Conservation (phyloP, 2,329 filamentous ascomycete genomes). For the Nigrograna mackinnonii region DNA sequence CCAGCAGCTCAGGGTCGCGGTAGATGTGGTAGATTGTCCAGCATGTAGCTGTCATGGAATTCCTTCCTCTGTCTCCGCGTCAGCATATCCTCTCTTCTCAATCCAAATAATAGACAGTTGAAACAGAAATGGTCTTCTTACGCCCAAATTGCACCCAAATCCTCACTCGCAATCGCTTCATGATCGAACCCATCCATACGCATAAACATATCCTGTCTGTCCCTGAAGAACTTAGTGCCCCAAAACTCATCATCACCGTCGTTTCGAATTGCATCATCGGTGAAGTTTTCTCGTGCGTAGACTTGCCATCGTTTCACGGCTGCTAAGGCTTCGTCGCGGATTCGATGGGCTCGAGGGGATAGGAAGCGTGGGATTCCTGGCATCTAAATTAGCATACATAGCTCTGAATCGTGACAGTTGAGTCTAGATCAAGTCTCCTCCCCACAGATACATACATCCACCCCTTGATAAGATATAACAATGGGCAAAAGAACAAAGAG, state of each 20-base stretch:
- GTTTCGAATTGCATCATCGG: background rate
- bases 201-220: too few species aligned
- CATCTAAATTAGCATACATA: background rate
- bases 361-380: slow-evolving; percentile 5
- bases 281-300: slow-evolving; percentile 2
- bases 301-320: slow-evolving; percentile 6
- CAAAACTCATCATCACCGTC: slow-evolving; percentile 11
- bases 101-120: background rate
- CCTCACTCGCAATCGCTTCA: slow-evolving; percentile 8
- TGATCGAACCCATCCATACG: slow-evolving; percentile 11
- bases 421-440: too few species aligned
- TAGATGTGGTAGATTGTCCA: slow-evolving; percentile 30
- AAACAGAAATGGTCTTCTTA: slow-evolving; percentile 8
- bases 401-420: background rate
- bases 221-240: slow-evolving; percentile 8
- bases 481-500: too few species aligned
- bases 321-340: slow-evolving; percentile 1
- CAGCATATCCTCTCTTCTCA: too few species aligned
- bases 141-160: slow-evolving; percentile 10
- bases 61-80: slow-evolving; percentile 3
- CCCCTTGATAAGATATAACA: too few species aligned
- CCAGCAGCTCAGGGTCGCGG: slow-evolving; percentile 16
- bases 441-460: too few species aligned
- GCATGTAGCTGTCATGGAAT: slow-evolving; percentile 6
- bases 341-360: slow-evolving; percentile 1